Conservation (phyloP, 192 early-diverging fungal species). For the Coemansia sp. region DNA sequence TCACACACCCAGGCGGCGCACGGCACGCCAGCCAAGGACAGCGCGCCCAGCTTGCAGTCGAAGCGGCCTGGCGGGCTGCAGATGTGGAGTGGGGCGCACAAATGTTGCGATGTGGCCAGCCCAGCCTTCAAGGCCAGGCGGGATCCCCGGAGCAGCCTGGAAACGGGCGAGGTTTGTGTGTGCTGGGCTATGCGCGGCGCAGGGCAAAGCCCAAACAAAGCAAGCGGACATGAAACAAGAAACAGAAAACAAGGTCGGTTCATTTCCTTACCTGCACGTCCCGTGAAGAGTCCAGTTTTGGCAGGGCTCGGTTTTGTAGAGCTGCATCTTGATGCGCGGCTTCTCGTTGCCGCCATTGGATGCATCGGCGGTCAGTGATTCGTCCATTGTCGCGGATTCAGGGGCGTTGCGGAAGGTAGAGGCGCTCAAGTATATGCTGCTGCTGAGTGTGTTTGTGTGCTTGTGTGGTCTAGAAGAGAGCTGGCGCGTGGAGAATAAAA, state of each 20-base stretch:
- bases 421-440: not conserved
- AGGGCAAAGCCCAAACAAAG: not conserved
- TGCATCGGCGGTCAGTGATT: slow-evolving; percentile 3
- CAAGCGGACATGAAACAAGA: not conserved
- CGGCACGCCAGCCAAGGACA: not conserved
- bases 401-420: not conserved
- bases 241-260: not conserved
- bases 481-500: not conserved
- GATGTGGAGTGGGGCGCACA: not conserved
- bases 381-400: slow-evolving; percentile 3
- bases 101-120: not conserved
- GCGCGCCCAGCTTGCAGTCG: not conserved
- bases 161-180: no score
- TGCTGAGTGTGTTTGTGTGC: not conserved
- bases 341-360: slow-evolving; percentile 12
- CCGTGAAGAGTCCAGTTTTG: slow-evolving; percentile 53
- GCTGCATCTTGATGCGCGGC: slow-evolving; percentile 50
- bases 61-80: not conserved
- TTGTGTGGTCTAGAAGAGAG: not conserved
- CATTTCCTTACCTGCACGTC: slow-evolving; percentile 56
- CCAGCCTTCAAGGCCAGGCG: no score
- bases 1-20: not conserved
- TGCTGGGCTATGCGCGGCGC: not conserved
- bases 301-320: slow-evolving; percentile 79
- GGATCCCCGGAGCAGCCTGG: no score